Evolutionary conservation across 306 rosid genomes (phyloP).

Genomic region (Lotus japonicus): DNA sequence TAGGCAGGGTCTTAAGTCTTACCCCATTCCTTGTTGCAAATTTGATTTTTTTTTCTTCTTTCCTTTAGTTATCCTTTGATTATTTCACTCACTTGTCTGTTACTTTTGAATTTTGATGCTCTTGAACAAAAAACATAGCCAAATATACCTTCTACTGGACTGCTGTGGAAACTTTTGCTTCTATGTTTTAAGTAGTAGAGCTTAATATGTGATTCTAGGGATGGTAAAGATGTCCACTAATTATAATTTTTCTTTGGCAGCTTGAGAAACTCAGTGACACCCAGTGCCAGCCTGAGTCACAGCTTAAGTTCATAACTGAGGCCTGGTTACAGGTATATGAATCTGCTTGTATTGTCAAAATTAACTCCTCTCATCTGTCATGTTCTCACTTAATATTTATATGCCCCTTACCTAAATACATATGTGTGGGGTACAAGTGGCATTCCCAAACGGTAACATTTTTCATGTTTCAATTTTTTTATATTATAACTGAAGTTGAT

Average conservation of each 20-base stretch:
- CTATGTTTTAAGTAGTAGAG: not conserved
- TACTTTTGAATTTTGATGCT: not conserved
- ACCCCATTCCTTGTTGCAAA: not conserved
- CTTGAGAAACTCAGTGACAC: conserved; percentile 86
- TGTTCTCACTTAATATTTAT: too few species aligned
- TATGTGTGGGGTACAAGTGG: too few species aligned
- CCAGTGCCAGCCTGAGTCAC: conserved; percentile 97
- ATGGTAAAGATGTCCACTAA: not conserved
- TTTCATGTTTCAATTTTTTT: too few species aligned
- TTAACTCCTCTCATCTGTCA: too few species aligned
- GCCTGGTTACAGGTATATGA: conserved; percentile 90
- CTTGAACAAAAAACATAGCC: not conserved
- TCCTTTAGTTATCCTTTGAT: not conserved
- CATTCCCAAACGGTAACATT: too few species aligned
- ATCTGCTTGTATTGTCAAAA: not conserved
- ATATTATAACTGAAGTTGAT: too few species aligned
- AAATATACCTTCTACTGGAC: not conserved
- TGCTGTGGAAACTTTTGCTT: not conserved
- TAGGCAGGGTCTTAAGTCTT: not conserved
- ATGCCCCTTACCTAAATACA: too few species aligned
- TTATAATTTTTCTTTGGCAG: conserved; percentile 29
- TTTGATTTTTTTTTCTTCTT: not conserved
- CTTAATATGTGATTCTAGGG: conserved; percentile 2
- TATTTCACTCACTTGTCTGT: not conserved
- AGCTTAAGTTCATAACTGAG: conserved; percentile 92